These are phyloP conservation scores for Grosmannia serpens DNA, from an alignment of 2,329 filamentous ascomycete species.

Conservation along the genomic window DNA sequence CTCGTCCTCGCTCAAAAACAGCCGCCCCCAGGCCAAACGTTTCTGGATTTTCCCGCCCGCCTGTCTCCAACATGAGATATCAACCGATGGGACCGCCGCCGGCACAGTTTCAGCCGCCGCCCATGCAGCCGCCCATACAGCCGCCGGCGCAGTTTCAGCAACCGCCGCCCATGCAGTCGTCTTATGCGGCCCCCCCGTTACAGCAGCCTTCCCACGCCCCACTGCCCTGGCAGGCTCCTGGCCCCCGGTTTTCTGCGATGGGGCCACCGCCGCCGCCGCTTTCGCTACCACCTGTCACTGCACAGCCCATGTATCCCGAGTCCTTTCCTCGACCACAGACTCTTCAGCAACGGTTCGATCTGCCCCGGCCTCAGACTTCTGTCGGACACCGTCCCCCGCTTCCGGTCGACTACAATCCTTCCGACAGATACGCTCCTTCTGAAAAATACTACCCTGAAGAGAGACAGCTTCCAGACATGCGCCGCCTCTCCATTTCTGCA, in stretches of 20 bases:
- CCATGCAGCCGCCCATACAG: neutral
- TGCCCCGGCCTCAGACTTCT: conserved; percentile 24
- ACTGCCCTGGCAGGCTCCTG: neutral
- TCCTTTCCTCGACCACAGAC: neutral
- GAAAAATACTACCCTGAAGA: conserved; percentile 31
- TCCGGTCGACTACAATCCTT: conserved; percentile 21
- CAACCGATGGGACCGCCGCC: conserved; percentile 11
- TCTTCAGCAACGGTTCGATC: conserved; percentile 14
- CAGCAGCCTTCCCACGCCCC: neutral
- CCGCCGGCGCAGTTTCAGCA: neutral
- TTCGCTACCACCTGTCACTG: neutral
- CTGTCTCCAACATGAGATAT: conserved; percentile 24
- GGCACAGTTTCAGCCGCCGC: neutral
- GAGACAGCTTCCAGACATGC: conserved; percentile 16
- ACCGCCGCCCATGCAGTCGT: neutral
- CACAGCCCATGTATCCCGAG: neutral
- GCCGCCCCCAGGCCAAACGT: conserved; percentile 23
- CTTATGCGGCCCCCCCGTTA: neutral
- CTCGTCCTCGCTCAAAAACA: conserved; percentile 29
- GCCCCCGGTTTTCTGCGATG: neutral
- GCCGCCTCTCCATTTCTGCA: conserved; percentile 35
- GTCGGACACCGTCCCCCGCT: conserved; percentile 22
- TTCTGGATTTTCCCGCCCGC: conserved; percentile 24
- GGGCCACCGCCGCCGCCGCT: neutral
- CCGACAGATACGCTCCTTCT: conserved; percentile 24